Conservation (phyloP, 78 protist genomes). For the Dictyostelium firmibasis region DNA sequence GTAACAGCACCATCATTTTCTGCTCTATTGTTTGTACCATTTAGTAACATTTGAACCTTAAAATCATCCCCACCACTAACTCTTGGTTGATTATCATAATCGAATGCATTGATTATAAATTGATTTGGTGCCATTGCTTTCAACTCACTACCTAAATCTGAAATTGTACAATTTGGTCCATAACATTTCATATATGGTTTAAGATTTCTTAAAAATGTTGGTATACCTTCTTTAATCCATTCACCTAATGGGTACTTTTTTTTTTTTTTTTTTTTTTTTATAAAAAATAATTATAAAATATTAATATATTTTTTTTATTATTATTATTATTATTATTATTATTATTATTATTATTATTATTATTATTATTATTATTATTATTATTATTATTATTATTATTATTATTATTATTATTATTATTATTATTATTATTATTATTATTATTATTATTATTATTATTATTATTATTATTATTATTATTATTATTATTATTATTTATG, state of each 20-base stretch:
- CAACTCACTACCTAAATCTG: neutral
- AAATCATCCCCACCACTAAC: constrained; percentile 60
- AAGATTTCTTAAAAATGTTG: constrained; percentile 39
- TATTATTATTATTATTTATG: too few relatives aligned
- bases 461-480: too few relatives aligned
- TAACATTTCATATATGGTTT: constrained; percentile 74
- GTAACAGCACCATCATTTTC: neutral
- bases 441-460: too few relatives aligned
- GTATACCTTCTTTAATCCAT: constrained; percentile 72
- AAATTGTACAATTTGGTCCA: constrained; percentile 51
- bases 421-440: too few relatives aligned
- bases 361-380: too few relatives aligned
- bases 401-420: too few relatives aligned
- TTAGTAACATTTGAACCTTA: constrained; percentile 52
- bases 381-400: too few relatives aligned
- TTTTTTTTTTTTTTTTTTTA: too few relatives aligned
- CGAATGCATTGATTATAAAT: constrained; percentile 12
- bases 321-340: too few relatives aligned
- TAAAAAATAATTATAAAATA: neutral
- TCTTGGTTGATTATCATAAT: constrained; percentile 41
- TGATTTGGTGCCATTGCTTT: constrained; percentile 76
- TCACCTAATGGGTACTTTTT: constrained; percentile 53
- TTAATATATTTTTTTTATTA: neutral
- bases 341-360: too few relatives aligned
- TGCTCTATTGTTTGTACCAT: constrained; percentile 7